phyloP scores from a whole-genome alignment of 305 asterid species.

The Nicotiana rustica region DNA sequence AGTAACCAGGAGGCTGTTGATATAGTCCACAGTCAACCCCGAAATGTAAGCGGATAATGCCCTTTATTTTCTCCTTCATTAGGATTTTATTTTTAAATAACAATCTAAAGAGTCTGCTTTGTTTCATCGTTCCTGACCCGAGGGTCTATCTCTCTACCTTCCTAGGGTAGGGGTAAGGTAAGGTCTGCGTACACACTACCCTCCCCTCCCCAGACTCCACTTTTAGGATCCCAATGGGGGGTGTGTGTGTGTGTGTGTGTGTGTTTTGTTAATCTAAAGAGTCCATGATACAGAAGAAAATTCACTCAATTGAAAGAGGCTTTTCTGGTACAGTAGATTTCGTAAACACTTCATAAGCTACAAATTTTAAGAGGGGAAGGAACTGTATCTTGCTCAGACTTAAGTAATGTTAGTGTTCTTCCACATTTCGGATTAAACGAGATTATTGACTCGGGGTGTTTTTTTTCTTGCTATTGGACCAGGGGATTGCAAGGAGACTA shows the following conservation, averaged over 20 bases:
- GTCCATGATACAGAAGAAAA: not conserved
- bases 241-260: no score
- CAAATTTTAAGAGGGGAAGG: not conserved
- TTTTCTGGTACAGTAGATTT: not conserved
- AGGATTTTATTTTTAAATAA: not conserved
- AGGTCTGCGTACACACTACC: not conserved
- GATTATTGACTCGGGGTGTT: not conserved
- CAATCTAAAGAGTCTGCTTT: not conserved
- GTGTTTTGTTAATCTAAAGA: not conserved
- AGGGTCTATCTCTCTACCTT: not conserved
- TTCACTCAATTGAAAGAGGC: not conserved
- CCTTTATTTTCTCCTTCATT: not conserved
- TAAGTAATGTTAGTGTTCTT: not conserved
- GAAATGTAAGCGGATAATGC: slow-evolving; percentile 53
- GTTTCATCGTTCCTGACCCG: not conserved
- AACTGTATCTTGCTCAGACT: not conserved
- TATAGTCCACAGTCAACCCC: slow-evolving; percentile 69
- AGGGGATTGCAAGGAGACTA: slow-evolving; percentile 87
- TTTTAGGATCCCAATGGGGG: no score
- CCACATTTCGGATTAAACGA: not conserved
- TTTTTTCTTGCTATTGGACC: slow-evolving; percentile 33
- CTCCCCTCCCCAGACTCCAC: no score
- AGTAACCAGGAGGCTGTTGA: slow-evolving; percentile 96
- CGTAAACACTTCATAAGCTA: not conserved
- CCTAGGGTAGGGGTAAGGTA: not conserved